These are phyloP conservation scores for Lichtheimia ornata DNA, from an alignment of 371 early-diverging fungal species.

Conservation along the genomic window DNA sequence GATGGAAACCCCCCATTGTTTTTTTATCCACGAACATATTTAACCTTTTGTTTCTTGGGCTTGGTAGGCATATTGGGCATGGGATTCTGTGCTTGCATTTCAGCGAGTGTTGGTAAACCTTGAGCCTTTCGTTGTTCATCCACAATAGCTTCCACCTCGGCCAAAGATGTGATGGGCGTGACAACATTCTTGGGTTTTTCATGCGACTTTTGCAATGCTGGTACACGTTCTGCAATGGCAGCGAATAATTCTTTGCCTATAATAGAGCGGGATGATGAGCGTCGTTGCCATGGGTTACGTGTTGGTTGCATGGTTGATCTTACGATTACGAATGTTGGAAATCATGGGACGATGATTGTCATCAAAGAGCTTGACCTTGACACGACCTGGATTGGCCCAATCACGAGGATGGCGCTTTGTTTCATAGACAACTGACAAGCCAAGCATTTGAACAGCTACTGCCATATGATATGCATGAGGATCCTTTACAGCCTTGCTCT, in stretches of 20 bases:
- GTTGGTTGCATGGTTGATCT: conserved; percentile 23
- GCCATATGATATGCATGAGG: conserved; percentile 72
- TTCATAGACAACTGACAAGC: conserved; percentile 63
- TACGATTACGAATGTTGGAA: conserved; percentile 2
- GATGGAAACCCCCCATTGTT: background rate
- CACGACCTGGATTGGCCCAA: conserved; percentile 64
- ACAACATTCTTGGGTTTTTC: conserved; percentile 37
- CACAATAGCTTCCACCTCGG: conserved; percentile 41
- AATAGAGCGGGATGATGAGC: background rate
- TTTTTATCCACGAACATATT: conserved; percentile 35
- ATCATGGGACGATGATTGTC: conserved; percentile 10
- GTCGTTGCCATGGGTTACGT: conserved; percentile 14
- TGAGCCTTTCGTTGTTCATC: conserved; percentile 52
- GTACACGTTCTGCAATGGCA: conserved; percentile 40
- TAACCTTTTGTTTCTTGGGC: conserved; percentile 45
- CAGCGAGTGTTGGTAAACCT: conserved; percentile 48
- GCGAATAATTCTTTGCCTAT: conserved; percentile 35
- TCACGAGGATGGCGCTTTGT: conserved; percentile 61
- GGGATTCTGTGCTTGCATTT: conserved; percentile 25
- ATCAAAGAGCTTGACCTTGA: conserved; percentile 54
- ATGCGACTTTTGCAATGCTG: conserved; percentile 35
- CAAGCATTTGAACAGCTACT: conserved; percentile 57
- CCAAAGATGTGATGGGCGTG: conserved; percentile 37
- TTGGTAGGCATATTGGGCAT: conserved; percentile 27
- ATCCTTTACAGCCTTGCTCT: conserved; percentile 48